Conservation (phyloP, 352 stramenopile species). For the Phytophthora fragariae region DNA sequence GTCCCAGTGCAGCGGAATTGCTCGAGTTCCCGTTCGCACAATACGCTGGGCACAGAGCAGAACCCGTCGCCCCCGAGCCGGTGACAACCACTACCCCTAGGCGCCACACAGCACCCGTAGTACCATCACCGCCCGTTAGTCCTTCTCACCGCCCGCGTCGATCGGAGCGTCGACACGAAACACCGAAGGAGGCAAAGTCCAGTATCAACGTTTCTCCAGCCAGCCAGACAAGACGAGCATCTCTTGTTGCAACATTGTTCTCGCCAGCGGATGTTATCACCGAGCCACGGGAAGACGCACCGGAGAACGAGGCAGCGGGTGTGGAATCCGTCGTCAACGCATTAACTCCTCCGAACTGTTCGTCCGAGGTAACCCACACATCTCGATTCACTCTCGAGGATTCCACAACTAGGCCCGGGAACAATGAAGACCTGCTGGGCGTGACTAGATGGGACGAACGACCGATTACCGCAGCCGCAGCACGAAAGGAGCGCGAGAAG, state of each 20-base stretch:
- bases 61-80: conserved; percentile 14
- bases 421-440: conserved; percentile 13
- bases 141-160: not conserved
- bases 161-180: conserved; percentile 14
- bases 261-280: conserved; percentile 5
- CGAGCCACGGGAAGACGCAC: conserved; percentile 1
- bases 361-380: conserved; percentile 5
- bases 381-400: conserved; percentile 2
- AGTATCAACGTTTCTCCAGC: not conserved
- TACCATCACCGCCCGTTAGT: not conserved
- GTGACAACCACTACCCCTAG: conserved; percentile 10
- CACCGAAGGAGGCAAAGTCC: not conserved
- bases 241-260: conserved; percentile 27
- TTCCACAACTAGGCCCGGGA: not conserved
- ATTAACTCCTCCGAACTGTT: not conserved
- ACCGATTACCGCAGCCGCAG: conserved; percentile 59
- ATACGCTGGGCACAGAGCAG: conserved; percentile 19
- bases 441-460: conserved; percentile 53
- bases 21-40: conserved; percentile 91
- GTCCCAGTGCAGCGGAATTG: conserved; percentile 90
- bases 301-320: conserved; percentile 14
- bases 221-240: conserved; percentile 15
- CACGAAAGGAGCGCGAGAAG: conserved; percentile 38
- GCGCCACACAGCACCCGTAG: conserved; percentile 36
- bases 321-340: not conserved